Base-by-base conservation (phyloP, 1,284 basidiomycete genomes). In the Somion occarium region DNA sequence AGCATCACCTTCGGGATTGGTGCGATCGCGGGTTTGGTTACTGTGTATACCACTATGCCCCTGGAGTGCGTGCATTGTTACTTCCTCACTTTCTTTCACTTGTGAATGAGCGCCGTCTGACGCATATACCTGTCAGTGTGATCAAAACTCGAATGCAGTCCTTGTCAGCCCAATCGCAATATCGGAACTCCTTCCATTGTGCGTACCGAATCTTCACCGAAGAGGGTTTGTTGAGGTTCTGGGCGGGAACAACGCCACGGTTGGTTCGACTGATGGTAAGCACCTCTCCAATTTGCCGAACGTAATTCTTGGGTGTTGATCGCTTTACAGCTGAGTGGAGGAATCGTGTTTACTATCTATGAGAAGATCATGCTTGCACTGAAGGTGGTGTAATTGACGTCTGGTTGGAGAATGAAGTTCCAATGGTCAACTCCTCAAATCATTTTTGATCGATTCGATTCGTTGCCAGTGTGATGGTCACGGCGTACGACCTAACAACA, bases 141-240 rank as follows among this genome's bases (percentile, higher is more conserved):
- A 83, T 98, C 72, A 98, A 98, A 72, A 98, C 96, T 11, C 83
- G 96, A 39, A 98, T 99, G 96, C 96, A 99, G 68, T 88, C 91
- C 1, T 77, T 98, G 25, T 80, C 85, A 57, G 96, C 94, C 1
- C 77, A 82, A 18, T 71, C 79, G 39, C 84, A 93, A 58, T 99
- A 98, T 69, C 80, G 83, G 38, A 97, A 95, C 65, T 88, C 94
- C 1, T 89, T 98, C 71, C 93, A 98, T 64, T 98, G 95, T 64
- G 92, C 85, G 3, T 94, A 94, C 64, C 79, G 93, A 41, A 94
- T 96, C 61, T 83, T 92, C 57, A 92, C 85, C 0, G 91, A 96
- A 67, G 93, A 97, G 64, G 94, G 94, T 5, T 56, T 95, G 13
- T 62, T 83, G 24, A 81, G 89, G 44, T 97, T 99, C 70, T 99